Evolutionary conservation across 1,284 basidiomycete species (phyloP).

Genomic region (Nidula niveotomentosa): DNA sequence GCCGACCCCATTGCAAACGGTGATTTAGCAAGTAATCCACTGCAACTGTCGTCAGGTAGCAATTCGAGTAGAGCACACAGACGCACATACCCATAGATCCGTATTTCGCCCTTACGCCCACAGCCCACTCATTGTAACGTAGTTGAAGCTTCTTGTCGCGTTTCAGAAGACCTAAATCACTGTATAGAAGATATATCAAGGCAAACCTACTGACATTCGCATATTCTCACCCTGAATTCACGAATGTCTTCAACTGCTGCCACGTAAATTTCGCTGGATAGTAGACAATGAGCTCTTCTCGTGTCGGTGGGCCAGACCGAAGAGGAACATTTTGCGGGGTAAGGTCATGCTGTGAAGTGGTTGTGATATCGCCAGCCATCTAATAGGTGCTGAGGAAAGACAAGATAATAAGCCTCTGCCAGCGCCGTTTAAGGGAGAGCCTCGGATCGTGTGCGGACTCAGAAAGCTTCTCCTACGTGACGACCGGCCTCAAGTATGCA

Average conservation of each 20-base stretch:
- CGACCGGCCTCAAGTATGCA: too few species aligned
- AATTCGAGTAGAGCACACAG: too few species aligned
- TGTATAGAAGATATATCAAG: constrained; percentile 20
- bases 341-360: not conserved
- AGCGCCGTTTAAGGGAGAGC: too few species aligned
- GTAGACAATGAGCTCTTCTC: constrained; percentile 60
- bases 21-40: constrained; percentile 66
- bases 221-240: constrained; percentile 64
- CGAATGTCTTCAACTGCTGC: constrained; percentile 70
- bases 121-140: constrained; percentile 62
- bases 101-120: constrained; percentile 53
- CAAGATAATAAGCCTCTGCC: too few species aligned
- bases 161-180: constrained; percentile 76
- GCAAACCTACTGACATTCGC: constrained; percentile 6
- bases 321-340: constrained; percentile 34
- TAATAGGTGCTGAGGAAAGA: too few species aligned
- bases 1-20: constrained; percentile 73
- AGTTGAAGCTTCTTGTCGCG: constrained; percentile 67
- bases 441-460: too few species aligned
- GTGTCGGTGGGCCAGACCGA: constrained; percentile 60
- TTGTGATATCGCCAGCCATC: too few species aligned
- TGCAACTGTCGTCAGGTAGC: constrained; percentile 19
- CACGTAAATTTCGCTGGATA: constrained; percentile 79
- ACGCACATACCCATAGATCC: constrained; percentile 59
- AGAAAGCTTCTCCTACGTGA: too few species aligned